Conservation (phyloP, 2,329 filamentous ascomycete genomes). For the Xylariaceae sp. region DNA sequence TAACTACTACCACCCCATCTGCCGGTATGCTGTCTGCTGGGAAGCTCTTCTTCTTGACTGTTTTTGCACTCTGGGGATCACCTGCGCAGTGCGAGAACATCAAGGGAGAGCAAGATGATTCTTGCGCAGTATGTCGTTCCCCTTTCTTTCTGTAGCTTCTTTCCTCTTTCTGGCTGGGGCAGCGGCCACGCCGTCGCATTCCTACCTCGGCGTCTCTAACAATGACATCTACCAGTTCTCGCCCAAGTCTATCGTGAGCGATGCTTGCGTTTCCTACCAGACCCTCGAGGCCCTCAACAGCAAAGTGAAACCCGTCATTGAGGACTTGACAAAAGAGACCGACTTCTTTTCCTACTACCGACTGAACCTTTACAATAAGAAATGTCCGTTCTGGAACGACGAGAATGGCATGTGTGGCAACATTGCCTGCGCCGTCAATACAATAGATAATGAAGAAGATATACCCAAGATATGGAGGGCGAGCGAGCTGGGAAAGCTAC, state of each 20-base stretch:
- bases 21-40: conserved; percentile 59
- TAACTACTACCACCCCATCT: conserved; percentile 27
- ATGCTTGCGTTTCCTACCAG: conserved; percentile 92
- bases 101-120: conserved; percentile 49
- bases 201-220: conserved; percentile 49
- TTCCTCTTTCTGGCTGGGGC: conserved; percentile 31
- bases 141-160: conserved; percentile 31
- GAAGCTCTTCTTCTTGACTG: conserved; percentile 61
- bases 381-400: conserved; percentile 96
- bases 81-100: conserved; percentile 53
- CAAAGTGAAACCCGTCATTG: conserved; percentile 76
- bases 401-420: conserved; percentile 95
- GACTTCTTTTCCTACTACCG: conserved; percentile 99
- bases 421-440: conserved; percentile 94
- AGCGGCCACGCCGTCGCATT: conserved; percentile 30
- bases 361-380: conserved; percentile 91
- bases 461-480: conserved; percentile 92
- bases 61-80: conserved; percentile 62
- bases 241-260: conserved; percentile 85
- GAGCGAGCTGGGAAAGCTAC: conserved; percentile 88
- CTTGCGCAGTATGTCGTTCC: conserved; percentile 58
- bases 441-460: conserved; percentile 92
- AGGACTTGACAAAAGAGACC: conserved; percentile 82
- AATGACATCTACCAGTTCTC: conserved; percentile 70
- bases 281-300: conserved; percentile 86